Evolutionary conservation across 345 rosid genomes (phyloP).

Genomic region (Turritis glabra): DNA sequence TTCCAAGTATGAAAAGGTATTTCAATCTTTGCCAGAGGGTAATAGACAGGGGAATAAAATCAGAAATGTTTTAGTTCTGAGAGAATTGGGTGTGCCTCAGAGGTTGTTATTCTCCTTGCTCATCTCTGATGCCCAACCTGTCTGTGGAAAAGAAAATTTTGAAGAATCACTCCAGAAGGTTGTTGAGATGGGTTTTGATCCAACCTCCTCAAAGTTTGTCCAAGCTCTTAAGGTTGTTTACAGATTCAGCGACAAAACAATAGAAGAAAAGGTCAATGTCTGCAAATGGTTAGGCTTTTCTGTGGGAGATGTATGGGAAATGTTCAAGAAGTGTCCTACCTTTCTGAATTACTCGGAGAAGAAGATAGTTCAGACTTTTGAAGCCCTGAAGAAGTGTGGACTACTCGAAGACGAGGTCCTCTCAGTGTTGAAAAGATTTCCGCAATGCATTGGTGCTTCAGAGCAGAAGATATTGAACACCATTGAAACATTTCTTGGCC

Average conservation of each 20-base stretch:
- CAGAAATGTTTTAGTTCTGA: conserved; percentile 18
- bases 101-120: not conserved
- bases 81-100: conserved; percentile 34
- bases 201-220: conserved; percentile 14
- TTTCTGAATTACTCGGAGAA: not conserved
- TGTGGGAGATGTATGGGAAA: conserved; percentile 14
- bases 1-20: not conserved
- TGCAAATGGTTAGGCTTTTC: conserved; percentile 36
- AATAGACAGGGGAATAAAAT: not conserved
- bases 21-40: not conserved
- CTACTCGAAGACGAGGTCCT: not conserved
- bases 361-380: conserved; percentile 1
- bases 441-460: conserved; percentile 1
- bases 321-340: conserved; percentile 26
- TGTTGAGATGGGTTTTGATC: conserved; percentile 31
- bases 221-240: not conserved
- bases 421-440: not conserved
- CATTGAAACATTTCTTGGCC: conserved; percentile 29
- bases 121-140: not conserved
- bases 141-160: conserved; percentile 7
- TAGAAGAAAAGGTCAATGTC: not conserved
- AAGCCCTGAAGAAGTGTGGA: not conserved
- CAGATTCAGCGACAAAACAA: not conserved
- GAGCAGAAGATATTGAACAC: conserved; percentile 21
- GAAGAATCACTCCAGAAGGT: not conserved